These are phyloP conservation scores for Hypomyces perniciosus DNA, from an alignment of 2,329 filamentous ascomycete genomes.

Conservation along the genomic window DNA sequence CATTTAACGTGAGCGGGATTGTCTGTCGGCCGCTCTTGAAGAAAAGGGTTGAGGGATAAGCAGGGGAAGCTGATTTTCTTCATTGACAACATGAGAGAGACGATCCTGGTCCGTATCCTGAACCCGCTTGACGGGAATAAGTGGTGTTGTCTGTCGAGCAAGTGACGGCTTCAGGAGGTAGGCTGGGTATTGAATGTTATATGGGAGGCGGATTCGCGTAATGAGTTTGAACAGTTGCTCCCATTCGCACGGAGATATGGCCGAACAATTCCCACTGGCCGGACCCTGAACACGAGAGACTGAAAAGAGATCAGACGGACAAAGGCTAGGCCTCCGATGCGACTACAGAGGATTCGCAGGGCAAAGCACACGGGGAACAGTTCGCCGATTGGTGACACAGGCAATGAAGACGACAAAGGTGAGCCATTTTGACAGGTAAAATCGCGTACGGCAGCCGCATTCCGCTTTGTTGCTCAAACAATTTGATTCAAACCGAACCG, in stretches of 20 bases:
- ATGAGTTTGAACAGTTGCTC: constrained; percentile 6
- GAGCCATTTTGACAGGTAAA: constrained; percentile 28
- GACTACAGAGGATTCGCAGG: constrained; percentile 12
- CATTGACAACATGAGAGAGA: constrained; percentile 14
- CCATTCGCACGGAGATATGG: constrained; percentile 8
- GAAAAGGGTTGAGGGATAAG: constrained; percentile 13
- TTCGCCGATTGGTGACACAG: constrained; percentile 6
- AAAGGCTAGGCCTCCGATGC: constrained; percentile 9
- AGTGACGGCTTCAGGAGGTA: background rate
- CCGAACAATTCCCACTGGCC: constrained; percentile 10
- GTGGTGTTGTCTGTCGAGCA: background rate
- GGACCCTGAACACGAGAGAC: constrained; percentile 6
- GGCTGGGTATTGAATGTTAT: constrained; percentile 3
- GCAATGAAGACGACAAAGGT: constrained; percentile 10
- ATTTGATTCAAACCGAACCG: constrained; percentile 19
- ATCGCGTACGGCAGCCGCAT: constrained; percentile 23
- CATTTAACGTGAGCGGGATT: constrained; percentile 42
- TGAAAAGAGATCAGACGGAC: constrained; percentile 1
- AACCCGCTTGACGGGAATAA: background rate
- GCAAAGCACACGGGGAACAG: constrained; percentile 5
- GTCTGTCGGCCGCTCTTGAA: constrained; percentile 16
- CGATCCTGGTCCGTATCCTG: constrained; percentile 15
- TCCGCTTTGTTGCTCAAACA: constrained; percentile 21
- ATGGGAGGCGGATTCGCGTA: background rate
- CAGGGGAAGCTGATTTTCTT: constrained; percentile 11